Evolutionary conservation across 441 rosid genomes (phyloP), one percentile per base, ranked within the genome.

Genomic region (Eutrema salsugineum): DNA sequence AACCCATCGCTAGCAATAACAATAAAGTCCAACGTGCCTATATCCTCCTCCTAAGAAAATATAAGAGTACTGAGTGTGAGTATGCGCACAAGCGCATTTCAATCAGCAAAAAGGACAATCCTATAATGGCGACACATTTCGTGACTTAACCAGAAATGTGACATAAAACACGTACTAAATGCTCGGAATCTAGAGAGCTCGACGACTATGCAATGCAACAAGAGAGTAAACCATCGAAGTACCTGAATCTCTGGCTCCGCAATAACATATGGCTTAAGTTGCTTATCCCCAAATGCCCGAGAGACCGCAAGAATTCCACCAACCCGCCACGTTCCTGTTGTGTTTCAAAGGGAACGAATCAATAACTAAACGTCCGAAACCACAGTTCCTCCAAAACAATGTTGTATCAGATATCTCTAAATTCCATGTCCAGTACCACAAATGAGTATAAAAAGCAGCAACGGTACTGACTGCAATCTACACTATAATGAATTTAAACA

Each of bases 201-300:
- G 0, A 65, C 4, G 27, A 16, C 59, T 11, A 10, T 40, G 44
- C 44, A 40, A 40, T 46, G 68, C 8, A 48, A 35, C 9, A 64
- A 44, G 55, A 40, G 49, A 55, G 64, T 5, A 40, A 28, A 53
- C 22, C 36, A 49, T 62, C 58, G 11, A 53, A 59, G 17, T 61
- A 92, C 97, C 98, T 90, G 89, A 77, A 93, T 90, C 80, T 93
- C 97, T 73, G 97, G 98, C 56, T 90, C 95, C 0, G 98, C 95
- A 75, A 90, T 91, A 14, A 93, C 97, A 81, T 79, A 90, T 12
- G 83, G 92, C 79, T 90, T 93, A 71, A 93, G 91, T 57, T 90
- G 86, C 75, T 82, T 87, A 73, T 90, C 88, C 6, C 98, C 98
- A 76, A 93, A 93, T 30, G 98, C 98, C 49, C 97, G 95, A 49